These are phyloP conservation scores for Bolboschoenus planiculmis DNA, from an alignment of 176 grass and related monocot species.

Conservation along the genomic window DNA sequence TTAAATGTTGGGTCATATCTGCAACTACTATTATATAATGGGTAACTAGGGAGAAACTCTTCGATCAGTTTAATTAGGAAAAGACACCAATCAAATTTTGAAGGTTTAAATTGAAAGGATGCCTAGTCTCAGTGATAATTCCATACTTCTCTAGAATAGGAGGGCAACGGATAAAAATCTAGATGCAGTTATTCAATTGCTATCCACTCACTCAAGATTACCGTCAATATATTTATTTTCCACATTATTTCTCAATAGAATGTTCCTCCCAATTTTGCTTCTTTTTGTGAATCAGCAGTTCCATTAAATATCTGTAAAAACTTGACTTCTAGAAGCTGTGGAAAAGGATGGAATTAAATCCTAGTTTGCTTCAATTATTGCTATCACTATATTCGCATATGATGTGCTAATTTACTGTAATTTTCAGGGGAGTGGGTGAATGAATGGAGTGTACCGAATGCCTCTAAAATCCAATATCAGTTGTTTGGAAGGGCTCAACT, in stretches of 20 bases:
- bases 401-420: not conserved
- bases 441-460: constrained; percentile 66
- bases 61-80: not conserved
- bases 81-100: not conserved
- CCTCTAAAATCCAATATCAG: constrained; percentile 60
- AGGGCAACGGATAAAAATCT: not conserved
- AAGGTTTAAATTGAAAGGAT: not conserved
- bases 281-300: not conserved
- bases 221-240: not conserved
- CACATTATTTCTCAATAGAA: not conserved
- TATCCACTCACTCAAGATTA: not conserved
- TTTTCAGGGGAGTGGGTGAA: constrained; percentile 91
- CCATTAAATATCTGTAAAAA: not conserved
- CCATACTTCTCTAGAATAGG: constrained; percentile 1
- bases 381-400: not conserved
- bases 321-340: constrained; percentile 2
- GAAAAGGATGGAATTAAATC: not conserved
- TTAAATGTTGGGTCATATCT: not conserved
- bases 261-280: not conserved
- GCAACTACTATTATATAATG: not conserved
- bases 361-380: constrained; percentile 18
- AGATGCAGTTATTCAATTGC: not conserved
- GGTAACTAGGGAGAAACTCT: not conserved
- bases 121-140: not conserved
- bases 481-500: constrained; percentile 71